Base-by-base conservation (phyloP, 768 basidiomycete genomes). In the Pisolithus orientalis region DNA sequence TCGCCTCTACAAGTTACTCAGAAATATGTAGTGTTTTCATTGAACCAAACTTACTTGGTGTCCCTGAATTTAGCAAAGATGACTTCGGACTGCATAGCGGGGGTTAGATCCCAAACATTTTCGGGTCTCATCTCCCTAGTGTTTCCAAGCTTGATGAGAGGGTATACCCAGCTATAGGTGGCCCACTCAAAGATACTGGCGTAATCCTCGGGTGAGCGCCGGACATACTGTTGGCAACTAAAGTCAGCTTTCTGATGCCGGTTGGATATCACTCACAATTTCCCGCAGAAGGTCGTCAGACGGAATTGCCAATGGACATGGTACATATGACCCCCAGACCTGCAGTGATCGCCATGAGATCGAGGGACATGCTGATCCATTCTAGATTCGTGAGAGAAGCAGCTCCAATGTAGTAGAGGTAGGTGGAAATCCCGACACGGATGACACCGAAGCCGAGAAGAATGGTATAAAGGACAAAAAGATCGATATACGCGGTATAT, bases 281-380 rank as follows among this genome's bases (percentile, higher is more conserved):
- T 85, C 73, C 28, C 74, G 69, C 37, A 75, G 69, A 5, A 80
- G 69, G 14, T 63, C 58, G n/a, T 58, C 62, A 56, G 80, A 81
- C 10, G 86, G 84, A 24, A 83, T 61, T 0, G 65, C 81, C 45
- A 90, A 53, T 1, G 85, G 86, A n/a, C 78, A 84, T 86, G 5
- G 65, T 62, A 50, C 39, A 29, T 1, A 53, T 47, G n/a, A 56
- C 13, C 2, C 28, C 51, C 31, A 56, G 27, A 17, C 16, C 39
- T 5, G 37, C 38, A 9, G 52, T 28, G 16, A 52, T 43, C 27
- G 51, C 50, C 9, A 49, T 37, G 27, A 52, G 13, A 34, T 56
- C 52, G 46, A 43, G 11, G 1, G 43, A 24, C 46, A 52, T 31
- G 7, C 29, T 32, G 16, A 38, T 14, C 29, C 52, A 21, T 11